Percentiles rank a stretch among this genome's conserved stretches.
Conservation (phyloP, 176 grass and related monocot genomes). For the Oryza brachyantha region DNA sequence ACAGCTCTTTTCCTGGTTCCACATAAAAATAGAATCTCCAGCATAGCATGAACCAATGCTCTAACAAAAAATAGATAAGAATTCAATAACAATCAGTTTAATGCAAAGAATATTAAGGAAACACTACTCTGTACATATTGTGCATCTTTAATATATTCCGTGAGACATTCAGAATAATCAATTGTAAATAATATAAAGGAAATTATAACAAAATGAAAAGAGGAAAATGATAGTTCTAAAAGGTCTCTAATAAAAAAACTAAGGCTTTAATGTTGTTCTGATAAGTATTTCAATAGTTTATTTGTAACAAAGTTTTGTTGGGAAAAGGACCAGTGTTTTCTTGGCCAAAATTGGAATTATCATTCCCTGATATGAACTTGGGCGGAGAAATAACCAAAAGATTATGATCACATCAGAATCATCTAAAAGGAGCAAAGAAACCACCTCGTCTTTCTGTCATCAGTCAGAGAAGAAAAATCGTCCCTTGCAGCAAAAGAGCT, state of each 20-base stretch:
- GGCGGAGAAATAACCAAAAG: conserved; percentile 17
- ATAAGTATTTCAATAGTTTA: neutral
- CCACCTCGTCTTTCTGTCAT: conserved; percentile 86
- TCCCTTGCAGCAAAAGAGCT: conserved; percentile 51
- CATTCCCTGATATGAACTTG: neutral
- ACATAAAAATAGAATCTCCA: conserved; percentile 96
- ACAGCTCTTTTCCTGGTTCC: conserved; percentile 64
- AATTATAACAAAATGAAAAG: neutral
- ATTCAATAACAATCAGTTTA: conserved; percentile 2
- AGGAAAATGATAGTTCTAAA: conserved; percentile 16
- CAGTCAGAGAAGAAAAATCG: conserved; percentile 80
- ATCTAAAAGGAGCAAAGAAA: conserved; percentile 39
- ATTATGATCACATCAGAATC: conserved; percentile 7
- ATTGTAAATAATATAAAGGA: neutral
- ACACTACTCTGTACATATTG: neutral
- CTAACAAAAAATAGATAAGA: conserved; percentile 38
- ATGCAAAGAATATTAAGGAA: conserved; percentile 31
- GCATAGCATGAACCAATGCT: conserved; percentile 97
- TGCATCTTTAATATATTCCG: neutral
- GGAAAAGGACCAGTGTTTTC: neutral
- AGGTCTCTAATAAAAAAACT: conserved; percentile 14
- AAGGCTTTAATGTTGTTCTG: neutral
- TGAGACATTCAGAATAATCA: neutral
- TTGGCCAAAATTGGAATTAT: conserved; percentile 8
- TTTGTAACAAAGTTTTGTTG: neutral